These are phyloP conservation scores for Notholithocarpus densiflorus DNA, from an alignment of 306 rosid species.

Conservation along the genomic window DNA sequence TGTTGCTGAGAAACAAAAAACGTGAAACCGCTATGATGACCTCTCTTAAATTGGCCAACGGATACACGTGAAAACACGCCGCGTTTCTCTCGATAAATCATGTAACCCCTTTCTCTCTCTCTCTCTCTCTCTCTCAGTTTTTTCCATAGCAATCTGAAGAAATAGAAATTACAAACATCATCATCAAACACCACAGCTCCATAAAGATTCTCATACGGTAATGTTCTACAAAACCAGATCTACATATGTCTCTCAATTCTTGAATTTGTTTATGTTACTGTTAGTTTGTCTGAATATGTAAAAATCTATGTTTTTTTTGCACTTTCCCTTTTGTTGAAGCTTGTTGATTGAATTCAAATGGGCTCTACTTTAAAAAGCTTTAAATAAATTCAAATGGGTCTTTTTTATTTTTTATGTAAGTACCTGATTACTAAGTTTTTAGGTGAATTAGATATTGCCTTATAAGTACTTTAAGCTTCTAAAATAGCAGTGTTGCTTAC, in stretches of 20 bases:
- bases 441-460: too few relatives aligned
- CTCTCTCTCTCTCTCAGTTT: neutral
- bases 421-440: too few relatives aligned
- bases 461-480: too few relatives aligned
- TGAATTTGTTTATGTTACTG: neutral
- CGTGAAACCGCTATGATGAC: too few relatives aligned
- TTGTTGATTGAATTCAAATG: neutral
- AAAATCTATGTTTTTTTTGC: neutral
- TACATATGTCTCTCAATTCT: neutral
- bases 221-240: neutral
- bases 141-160: neutral
- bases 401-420: too few relatives aligned
- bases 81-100: neutral
- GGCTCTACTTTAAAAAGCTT: neutral
- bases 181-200: neutral
- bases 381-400: neutral
- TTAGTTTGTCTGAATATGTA: neutral
- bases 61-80: neutral
- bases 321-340: neutral
- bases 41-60: neutral
- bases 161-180: neutral
- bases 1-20: neutral
- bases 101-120: neutral
- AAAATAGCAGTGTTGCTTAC: too few relatives aligned
- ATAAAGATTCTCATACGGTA: neutral